A percentile compares a stretch with the other conserved stretches of the same genome.
Evolutionary conservation across 805 yeast species (phyloP).

Genomic region (Torulaspora quercuum): DNA sequence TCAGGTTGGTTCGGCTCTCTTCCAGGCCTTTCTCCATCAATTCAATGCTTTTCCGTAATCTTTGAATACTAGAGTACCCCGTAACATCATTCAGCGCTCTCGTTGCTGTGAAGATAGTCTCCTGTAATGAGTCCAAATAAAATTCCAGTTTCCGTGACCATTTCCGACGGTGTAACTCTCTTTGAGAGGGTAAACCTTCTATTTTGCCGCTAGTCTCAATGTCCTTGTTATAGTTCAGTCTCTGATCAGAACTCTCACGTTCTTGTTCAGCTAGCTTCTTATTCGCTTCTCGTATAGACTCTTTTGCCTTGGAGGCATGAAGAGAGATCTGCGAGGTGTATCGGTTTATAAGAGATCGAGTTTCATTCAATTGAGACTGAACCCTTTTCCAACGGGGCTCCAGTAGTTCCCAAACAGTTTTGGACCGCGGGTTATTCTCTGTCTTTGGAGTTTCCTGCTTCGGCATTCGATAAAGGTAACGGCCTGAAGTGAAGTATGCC

Average conservation of each 20-base stretch:
- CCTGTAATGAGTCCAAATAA: slow-evolving; percentile 55
- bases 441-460: slow-evolving; percentile 2
- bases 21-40: slow-evolving; percentile 50
- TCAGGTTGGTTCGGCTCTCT: slow-evolving; percentile 47
- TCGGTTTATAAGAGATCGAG: slow-evolving; percentile 12
- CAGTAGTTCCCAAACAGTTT: slow-evolving; percentile 5
- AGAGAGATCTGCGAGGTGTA: slow-evolving; percentile 18
- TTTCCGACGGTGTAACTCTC: slow-evolving; percentile 40
- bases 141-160: slow-evolving; percentile 46
- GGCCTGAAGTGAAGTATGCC: slow-evolving; percentile 1
- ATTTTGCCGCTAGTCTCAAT: slow-evolving; percentile 33
- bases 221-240: slow-evolving; percentile 38
- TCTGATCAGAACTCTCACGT: slow-evolving; percentile 34
- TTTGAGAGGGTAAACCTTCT: slow-evolving; percentile 45
- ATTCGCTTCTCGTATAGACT: slow-evolving; percentile 39
- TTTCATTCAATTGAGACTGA: slow-evolving; percentile 12
- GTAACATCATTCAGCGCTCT: slow-evolving; percentile 83
- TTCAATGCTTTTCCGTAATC: slow-evolving; percentile 60
- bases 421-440: slow-evolving; percentile 2
- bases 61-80: slow-evolving; percentile 80
- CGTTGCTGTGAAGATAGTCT: slow-evolving; percentile 56
- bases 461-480: slow-evolving; percentile 6
- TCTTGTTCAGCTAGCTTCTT: slow-evolving; percentile 39
- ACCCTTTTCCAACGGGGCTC: slow-evolving; percentile 19
- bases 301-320: slow-evolving; percentile 32